Evolutionary conservation across 2,329 filamentous ascomycete species (phyloP), one percentile per base, ranked within the genome.

Genomic region (Pyrenophora tritici-repentis): DNA sequence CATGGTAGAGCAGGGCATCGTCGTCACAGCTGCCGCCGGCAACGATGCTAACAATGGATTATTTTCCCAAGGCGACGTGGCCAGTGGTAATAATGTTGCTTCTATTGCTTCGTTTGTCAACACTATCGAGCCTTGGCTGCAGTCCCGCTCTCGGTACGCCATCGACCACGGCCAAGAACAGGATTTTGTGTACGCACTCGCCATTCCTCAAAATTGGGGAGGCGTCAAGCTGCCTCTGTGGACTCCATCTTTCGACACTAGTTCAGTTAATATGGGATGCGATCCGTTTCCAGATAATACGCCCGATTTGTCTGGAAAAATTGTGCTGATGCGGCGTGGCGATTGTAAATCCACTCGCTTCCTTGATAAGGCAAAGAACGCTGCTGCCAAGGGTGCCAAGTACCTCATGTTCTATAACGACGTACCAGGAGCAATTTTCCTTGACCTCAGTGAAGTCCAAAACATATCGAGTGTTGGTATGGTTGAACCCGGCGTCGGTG

Each of bases 361-460:
- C 18, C 18, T 3, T 3, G 13, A 17, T 3, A 46, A 47, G 14
- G 14, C n/a, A 1, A 12, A 8, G 0, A 40, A 47, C 14, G 44
- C 44, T 1, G 36, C 10, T 7, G 18, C 13, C 1, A 10, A 12
- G 3, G 36, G 36, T 3, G 44, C 44, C 3, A 17, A n/a, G 6
- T 47, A 47, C 16, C 6, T 47, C 14, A 20, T 47, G 36, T 13
- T 40, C 3, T 47, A 47, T 20, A 47, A 26, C 36, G 34, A 40
- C 12, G 20, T 18, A 16, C 24, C 24, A 1, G 37, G 29, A n/a
- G 18, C n/a, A 24, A 12, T 16, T 2, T 24, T 6, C 1, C 13
- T 3, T 9, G n/a, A 6, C 14, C 1, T 12, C 2, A 3, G 2
- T 2, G 6, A 43, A 26, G 10, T 9, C 16, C 17, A 36, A 10